Evolutionary conservation across 1,139 yeast species (phyloP), one percentile per base, ranked within the genome.

Genomic region (Petasospora rhodanensis): DNA sequence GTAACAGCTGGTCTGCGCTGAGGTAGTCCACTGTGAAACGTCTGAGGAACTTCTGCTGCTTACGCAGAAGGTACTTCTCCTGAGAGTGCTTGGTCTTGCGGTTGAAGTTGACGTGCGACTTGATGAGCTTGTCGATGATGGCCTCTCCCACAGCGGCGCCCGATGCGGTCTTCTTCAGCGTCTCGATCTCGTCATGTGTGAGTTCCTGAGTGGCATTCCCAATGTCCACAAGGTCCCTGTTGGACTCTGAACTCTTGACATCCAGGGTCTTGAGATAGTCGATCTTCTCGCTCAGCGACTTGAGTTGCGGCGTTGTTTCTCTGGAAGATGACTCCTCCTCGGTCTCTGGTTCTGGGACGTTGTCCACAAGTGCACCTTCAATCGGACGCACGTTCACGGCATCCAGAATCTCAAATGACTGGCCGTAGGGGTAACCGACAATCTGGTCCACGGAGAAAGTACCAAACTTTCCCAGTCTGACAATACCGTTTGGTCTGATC

Each of bases 381-480:
- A 76, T 69, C 2, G 81, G 73, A 31, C 58, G 58, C 7, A 79
- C 76, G 18, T 64, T 61, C 38, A 66, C 57, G 40, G 75, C 79
- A 30, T 76, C 83, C 19, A 69, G 54, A 26, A 91, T 82, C 55
- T 91, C 97, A 59, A 91, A 91, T 0, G 95, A 77, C 49, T 83
- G 89, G 1, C 98, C 98, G 49, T 75, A 81, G 5, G 91, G 83
- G 50, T 68, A 79, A 2, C 96, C 96, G 22, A 91, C 54, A 12
- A 91, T 71, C 36, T 76, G 81, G 46, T 79, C 74, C 5, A 82
- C 86, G 26, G 70, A 64, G 57, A 93, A 91, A 2, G 79, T 65
- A 7, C 98, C 99, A 59, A 91, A 93, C 57, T 91, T 91, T 2
- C 98, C 98, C 45, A 93, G 64, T 37, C 76, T 75, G 12, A 91